A percentile compares a stretch with the other conserved stretches of the same genome.
phyloP scores from a whole-genome alignment of 2,329 filamentous ascomycete genomes.

The Cryphonectria carpinicola region DNA sequence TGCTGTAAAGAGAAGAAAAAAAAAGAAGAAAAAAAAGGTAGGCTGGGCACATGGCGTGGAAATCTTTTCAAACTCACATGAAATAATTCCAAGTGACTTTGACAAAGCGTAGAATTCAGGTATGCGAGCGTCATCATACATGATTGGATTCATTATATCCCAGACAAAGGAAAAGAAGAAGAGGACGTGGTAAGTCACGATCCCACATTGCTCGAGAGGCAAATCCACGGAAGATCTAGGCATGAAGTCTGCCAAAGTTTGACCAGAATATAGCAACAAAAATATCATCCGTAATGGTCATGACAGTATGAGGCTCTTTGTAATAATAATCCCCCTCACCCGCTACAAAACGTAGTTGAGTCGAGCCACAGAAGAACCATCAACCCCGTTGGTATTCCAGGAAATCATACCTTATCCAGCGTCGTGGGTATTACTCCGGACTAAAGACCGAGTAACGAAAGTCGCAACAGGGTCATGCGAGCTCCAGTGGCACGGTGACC shows the following conservation, averaged over 20 bases:
- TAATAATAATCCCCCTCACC: background rate
- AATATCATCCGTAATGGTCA: background rate
- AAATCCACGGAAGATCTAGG: background rate
- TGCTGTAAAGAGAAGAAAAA: background rate
- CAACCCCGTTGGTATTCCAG: background rate
- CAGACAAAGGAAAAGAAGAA: background rate
- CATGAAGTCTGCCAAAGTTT: background rate
- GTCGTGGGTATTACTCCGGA: background rate
- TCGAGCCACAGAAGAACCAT: background rate
- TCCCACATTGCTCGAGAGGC: background rate
- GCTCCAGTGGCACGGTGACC: background rate
- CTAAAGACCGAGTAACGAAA: background rate
- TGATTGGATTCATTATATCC: too few relatives aligned
- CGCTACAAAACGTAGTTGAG: background rate
- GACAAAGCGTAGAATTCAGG: background rate
- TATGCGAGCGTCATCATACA: background rate
- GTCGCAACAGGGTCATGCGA: background rate
- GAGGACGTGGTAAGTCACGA: background rate
- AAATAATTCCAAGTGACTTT: too few relatives aligned
- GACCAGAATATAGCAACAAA: background rate
- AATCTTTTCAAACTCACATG: background rate
- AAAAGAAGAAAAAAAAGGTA: background rate
- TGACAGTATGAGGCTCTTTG: background rate
- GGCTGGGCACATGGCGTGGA: background rate
- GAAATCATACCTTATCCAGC: background rate